A percentile compares a stretch with the other conserved stretches of the same genome.
Conservation (phyloP, 495 filamentous ascomycete genomes). For the Penicillium maclennaniae region DNA sequence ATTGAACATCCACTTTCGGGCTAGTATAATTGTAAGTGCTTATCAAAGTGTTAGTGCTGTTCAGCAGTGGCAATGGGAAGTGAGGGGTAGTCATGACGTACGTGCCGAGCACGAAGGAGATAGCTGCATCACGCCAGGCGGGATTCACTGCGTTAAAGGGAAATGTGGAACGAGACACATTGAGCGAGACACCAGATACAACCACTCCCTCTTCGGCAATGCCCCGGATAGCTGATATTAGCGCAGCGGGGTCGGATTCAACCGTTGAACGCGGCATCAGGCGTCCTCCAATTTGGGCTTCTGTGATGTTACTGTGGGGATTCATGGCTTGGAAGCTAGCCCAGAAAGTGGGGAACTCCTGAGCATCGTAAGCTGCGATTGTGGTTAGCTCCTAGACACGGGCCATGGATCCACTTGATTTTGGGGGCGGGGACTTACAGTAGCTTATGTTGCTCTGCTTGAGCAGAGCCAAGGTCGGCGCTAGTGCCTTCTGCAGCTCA, state of each 20-base stretch:
- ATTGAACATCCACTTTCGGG: neutral
- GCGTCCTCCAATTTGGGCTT: slow-evolving; percentile 49
- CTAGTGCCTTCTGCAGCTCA: slow-evolving; percentile 5
- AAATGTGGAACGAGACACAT: slow-evolving; percentile 26
- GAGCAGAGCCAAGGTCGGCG: neutral
- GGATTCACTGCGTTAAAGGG: slow-evolving; percentile 47
- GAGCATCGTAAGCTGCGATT: slow-evolving; percentile 8
- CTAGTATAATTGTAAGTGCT: slow-evolving; percentile 8
- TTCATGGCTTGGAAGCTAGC: slow-evolving; percentile 36
- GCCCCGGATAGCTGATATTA: neutral
- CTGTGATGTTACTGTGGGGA: slow-evolving; percentile 34
- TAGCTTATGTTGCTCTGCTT: slow-evolving; percentile 5
- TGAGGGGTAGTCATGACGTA: neutral
- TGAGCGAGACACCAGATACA: slow-evolving; percentile 36
- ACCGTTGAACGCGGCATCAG: slow-evolving; percentile 48
- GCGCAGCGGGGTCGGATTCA: slow-evolving; percentile 18
- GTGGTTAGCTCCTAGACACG: neutral
- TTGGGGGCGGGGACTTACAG: slow-evolving; percentile 1
- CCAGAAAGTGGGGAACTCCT: slow-evolving; percentile 34
- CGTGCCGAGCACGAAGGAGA: slow-evolving; percentile 5
- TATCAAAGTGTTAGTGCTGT: neutral
- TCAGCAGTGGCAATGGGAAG: neutral
- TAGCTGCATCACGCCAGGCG: slow-evolving; percentile 26
- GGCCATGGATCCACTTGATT: neutral
- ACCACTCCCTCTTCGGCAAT: slow-evolving; percentile 27